phyloP scores from a whole-genome alignment of 768 basidiomycete species.

The Hydnum rufescens region DNA sequence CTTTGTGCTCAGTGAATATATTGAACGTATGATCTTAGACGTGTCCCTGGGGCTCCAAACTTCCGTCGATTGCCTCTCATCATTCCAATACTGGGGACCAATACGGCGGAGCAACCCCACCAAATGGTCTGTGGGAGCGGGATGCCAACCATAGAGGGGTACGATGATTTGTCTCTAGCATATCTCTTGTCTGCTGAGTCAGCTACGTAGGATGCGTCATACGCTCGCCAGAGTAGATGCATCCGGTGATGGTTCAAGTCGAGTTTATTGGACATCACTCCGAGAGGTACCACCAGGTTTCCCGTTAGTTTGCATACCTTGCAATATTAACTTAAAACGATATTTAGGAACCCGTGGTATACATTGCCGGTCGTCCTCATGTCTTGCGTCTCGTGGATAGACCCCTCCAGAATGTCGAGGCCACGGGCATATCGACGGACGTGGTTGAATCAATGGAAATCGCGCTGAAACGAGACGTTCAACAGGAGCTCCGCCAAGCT shows the following conservation, averaged over 20 bases:
- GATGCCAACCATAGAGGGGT: constrained; percentile 91
- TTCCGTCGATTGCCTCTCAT: constrained; percentile 64
- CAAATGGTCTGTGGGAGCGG: constrained; percentile 33
- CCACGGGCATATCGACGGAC: constrained; percentile 79
- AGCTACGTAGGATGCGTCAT: constrained; percentile 49
- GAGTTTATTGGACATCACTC: constrained; percentile 84
- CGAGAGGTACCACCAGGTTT: constrained; percentile 41
- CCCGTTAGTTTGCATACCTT: neutral
- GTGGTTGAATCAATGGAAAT: constrained; percentile 87
- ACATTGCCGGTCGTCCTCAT: constrained; percentile 70
- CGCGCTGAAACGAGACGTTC: constrained; percentile 69
- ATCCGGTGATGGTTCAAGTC: constrained; percentile 50
- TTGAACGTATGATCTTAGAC: constrained; percentile 17
- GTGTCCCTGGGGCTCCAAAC: constrained; percentile 87
- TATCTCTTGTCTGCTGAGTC: no score
- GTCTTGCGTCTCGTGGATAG: constrained; percentile 74
- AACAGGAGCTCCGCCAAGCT: constrained; percentile 48
- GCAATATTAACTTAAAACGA: constrained; percentile 4
- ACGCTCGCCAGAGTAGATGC: constrained; percentile 68
- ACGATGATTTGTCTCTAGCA: no score
- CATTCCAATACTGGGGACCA: neutral
- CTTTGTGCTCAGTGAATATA: neutral
- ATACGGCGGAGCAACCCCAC: constrained; percentile 1
- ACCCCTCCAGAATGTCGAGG: constrained; percentile 91
- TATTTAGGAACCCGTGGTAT: constrained; percentile 78